Evolutionary conservation across 75 land plant species (phyloP).

Genomic region (Pinus taeda): DNA sequence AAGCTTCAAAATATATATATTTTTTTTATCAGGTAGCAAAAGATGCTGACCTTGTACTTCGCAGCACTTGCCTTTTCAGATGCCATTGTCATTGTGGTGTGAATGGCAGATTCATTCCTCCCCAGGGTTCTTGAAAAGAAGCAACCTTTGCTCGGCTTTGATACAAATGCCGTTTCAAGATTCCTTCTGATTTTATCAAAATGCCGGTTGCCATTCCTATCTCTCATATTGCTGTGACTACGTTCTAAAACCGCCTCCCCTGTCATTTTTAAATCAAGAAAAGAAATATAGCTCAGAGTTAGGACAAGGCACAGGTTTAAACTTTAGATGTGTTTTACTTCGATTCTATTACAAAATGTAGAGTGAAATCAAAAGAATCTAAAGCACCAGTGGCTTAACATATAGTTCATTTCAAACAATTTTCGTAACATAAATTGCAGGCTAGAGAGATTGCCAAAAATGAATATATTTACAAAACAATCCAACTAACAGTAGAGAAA

Average conservation of each 20-base stretch:
- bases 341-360: neutral
- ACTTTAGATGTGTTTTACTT: neutral
- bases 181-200: too few species aligned
- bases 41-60: slow-evolving; percentile 19
- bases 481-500: too few species aligned
- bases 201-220: too few species aligned
- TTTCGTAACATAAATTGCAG: neutral
- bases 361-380: slow-evolving; percentile 1
- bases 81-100: neutral
- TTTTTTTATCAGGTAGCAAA: neutral
- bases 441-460: neutral
- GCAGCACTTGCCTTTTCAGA: slow-evolving; percentile 10
- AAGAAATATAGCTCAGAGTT: too few species aligned
- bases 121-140: neutral
- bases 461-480: too few species aligned
- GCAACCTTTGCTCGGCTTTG: too few species aligned
- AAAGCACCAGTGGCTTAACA: neutral
- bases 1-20: slow-evolving; percentile 5
- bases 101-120: neutral
- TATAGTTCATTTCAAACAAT: neutral
- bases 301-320: neutral
- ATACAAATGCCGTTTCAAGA: too few species aligned
- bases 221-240: too few species aligned
- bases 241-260: too few species aligned
- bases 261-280: too few species aligned